Evolutionary conservation across 2,329 filamentous ascomycete species (phyloP), one percentile per base, ranked within the genome.

Genomic region (Passalora sequoiae): DNA sequence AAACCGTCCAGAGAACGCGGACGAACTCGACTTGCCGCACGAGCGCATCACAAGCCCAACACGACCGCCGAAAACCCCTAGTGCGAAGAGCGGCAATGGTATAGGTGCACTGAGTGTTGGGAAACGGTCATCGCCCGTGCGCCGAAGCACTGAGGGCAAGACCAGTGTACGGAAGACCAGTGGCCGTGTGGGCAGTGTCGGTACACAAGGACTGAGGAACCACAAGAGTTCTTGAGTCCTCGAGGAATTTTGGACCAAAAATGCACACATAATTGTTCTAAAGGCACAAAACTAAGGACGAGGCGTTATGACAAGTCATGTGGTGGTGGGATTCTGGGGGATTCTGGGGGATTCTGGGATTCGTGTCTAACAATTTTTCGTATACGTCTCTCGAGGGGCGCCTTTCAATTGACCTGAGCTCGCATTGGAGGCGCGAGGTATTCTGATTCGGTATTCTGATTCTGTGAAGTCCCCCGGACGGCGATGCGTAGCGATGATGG

Each of bases 101-200:
- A 63, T 63, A 16, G 68, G 69, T 29, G 63, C 59, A 38, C 65
- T 74, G 44, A 70, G 63, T 50, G 61, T 73, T 12, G 61, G 66
- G 49, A 74, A 74, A 59, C 63, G 71, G 27, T 66, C 64, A 8
- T 71, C 67, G 44, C 69, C 71, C 9, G 50, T 59, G 10, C 63
- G 71, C 40, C 64, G 70, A 47, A 72, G 67, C 58, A 69, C 67
- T 3, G 71, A 73, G 38, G 65, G 63, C 61, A 72, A 72, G 61
- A 68, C 60, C 30, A 69, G 67, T 44, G 71, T 75, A 36, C 62
- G 71, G 30, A 75, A 75, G 61, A 73, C 70, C 12, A 74, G 71
- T 45, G 72, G 72, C 24, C 63, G 72, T 24, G 69, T 75, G 2
- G 71, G 71, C 33, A 73, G 70, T 53, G 59, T 70, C 19, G 52